A percentile compares a stretch with the other conserved stretches of the same genome.
These are phyloP conservation scores for Phytophthora sojae DNA, from an alignment of 352 stramenopile genomes.

Conservation along the genomic window DNA sequence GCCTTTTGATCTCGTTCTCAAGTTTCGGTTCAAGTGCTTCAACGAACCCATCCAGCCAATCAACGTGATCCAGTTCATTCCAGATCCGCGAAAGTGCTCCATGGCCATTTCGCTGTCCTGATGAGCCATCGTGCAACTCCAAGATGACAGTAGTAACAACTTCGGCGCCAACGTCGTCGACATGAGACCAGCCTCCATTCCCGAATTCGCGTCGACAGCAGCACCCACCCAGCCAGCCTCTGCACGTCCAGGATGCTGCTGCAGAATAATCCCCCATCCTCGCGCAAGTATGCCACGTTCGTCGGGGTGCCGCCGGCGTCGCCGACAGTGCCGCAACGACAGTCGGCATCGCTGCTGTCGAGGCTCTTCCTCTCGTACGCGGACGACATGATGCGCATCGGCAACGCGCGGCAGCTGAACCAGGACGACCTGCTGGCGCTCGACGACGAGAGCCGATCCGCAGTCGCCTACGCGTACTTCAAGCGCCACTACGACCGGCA, in stretches of 20 bases:
- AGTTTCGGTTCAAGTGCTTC: too few relatives aligned
- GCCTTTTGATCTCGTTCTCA: not conserved
- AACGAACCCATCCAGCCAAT: not conserved
- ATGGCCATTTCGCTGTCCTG: too few relatives aligned
- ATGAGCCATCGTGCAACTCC: too few relatives aligned
- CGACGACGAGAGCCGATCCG: constrained; percentile 27
- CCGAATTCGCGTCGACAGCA: not conserved
- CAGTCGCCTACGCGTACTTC: constrained; percentile 28
- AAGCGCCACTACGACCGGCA: constrained; percentile 18
- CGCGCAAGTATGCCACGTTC: constrained; percentile 21
- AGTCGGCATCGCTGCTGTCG: constrained; percentile 23
- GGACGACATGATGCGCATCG: constrained; percentile 42
- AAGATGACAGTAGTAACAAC: not conserved
- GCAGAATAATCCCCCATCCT: not conserved
- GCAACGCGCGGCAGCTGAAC: constrained; percentile 51
- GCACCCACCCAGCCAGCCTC: not conserved
- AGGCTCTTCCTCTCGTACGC: constrained; percentile 47
- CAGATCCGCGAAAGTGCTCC: not conserved
- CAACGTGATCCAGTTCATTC: not conserved
- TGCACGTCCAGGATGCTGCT: not conserved
- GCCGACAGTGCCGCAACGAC: not conserved
- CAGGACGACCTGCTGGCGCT: constrained; percentile 48
- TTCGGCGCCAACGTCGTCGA: not conserved
- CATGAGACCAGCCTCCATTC: not conserved
- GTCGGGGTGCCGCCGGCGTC: not conserved